These are phyloP conservation scores for Petunia axillaris DNA, from an alignment of 257 asterid genomes.

Conservation along the genomic window DNA sequence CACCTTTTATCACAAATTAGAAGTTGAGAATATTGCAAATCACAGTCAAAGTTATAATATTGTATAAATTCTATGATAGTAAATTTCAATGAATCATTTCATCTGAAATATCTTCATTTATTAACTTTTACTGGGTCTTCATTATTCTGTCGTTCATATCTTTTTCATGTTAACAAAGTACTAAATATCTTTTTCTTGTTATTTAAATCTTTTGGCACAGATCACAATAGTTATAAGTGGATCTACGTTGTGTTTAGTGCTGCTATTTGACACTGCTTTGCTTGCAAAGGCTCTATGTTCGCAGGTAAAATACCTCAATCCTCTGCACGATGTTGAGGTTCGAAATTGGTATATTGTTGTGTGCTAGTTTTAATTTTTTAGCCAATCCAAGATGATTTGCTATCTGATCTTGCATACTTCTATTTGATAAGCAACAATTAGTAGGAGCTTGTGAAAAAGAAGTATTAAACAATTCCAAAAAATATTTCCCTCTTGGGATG, in stretches of 20 bases:
- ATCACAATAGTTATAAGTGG: neutral
- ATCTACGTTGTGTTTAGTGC: neutral
- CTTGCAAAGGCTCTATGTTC: neutral
- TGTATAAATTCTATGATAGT: too few species aligned
- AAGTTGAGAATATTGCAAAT: too few species aligned
- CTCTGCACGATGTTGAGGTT: neutral
- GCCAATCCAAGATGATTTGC: too few species aligned
- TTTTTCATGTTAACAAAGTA: too few species aligned
- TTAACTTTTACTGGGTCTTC: too few species aligned
- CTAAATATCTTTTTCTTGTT: neutral
- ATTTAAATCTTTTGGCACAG: slow-evolving; percentile 25
- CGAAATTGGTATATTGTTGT: neutral
- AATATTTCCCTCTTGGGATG: neutral
- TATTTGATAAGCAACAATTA: neutral
- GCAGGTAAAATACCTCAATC: neutral
- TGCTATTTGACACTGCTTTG: neutral
- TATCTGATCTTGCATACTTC: too few species aligned
- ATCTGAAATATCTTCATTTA: too few species aligned
- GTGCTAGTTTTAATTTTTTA: too few species aligned
- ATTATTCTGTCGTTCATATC: too few species aligned
- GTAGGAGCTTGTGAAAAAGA: neutral
- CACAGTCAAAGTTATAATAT: too few species aligned
- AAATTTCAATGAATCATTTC: too few species aligned
- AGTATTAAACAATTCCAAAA: neutral
- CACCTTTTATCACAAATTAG: too few species aligned